A percentile compares a stretch with the other conserved stretches of the same genome.
These are phyloP conservation scores for Globisporangium spinosum DNA, from an alignment of 352 stramenopile genomes.

Conservation along the genomic window DNA sequence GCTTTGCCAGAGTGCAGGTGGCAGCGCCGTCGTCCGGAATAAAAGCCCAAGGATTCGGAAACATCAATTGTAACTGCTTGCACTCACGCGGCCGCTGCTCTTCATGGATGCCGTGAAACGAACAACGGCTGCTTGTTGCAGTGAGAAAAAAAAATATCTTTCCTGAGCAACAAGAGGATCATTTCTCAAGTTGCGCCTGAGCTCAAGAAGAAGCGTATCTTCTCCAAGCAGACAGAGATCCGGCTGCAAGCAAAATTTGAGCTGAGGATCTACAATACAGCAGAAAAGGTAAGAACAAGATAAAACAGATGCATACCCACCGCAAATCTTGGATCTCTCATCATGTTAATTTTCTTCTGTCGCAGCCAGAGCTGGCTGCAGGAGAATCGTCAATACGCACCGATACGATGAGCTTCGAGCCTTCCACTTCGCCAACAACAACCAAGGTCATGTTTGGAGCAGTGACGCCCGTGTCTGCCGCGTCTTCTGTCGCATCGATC, in stretches of 20 bases:
- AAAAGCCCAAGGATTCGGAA: background rate
- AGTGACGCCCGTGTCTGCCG: background rate
- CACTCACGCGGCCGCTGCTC: background rate
- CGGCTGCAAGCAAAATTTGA: background rate
- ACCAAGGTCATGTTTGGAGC: background rate
- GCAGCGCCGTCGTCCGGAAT: background rate
- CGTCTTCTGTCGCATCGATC: conserved; percentile 14
- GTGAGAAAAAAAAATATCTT: conserved; percentile 31
- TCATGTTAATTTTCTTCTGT: background rate
- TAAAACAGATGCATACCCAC: background rate
- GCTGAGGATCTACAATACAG: background rate
- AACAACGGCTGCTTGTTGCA: conserved; percentile 15
- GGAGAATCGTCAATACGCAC: background rate
- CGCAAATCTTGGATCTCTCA: conserved; percentile 5
- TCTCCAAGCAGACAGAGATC: background rate
- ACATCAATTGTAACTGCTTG: conserved; percentile 14
- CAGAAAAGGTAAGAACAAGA: conserved; percentile 1
- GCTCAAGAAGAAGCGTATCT: conserved; percentile 11
- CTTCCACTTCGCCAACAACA: background rate
- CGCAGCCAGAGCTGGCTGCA: background rate
- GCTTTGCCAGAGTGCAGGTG: background rate
- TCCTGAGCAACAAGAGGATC: conserved; percentile 20
- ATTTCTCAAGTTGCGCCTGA: conserved; percentile 40
- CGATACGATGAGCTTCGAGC: conserved; percentile 2
- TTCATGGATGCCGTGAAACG: conserved; percentile 14